Evolutionary conservation across 129 eudicot species (phyloP), one percentile per base, ranked within the genome.

Genomic region (Helianthus tuberosus): DNA sequence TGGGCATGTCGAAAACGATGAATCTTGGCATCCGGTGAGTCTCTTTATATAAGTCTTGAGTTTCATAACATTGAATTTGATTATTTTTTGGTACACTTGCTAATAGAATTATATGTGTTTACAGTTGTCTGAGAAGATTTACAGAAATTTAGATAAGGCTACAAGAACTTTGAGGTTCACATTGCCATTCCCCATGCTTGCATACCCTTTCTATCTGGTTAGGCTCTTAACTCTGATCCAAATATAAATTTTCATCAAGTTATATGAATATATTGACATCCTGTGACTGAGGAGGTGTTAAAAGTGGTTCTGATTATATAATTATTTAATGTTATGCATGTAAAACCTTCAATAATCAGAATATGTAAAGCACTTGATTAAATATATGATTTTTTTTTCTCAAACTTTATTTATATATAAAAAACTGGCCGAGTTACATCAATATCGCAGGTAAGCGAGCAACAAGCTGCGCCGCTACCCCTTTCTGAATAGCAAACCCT

Each of bases 21-120:
- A 95, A 85, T 95, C 99, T 5, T 95, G 99, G 99, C 99, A 95
- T 55, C 99, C 99, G 12, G 99, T 95, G 76, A 86, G 93, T 79
- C 27, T 57, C 10, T 74, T 23, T 44, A 4, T 49, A 44, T 47
- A 44, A 64, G 52, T 58, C 72, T 69, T 64, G 64, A 61, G 44
- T 23, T 57, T 53, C 36, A 12, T 51, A 11, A 10, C 11, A 4
- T 64, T 44, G 0, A 12, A 41, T 75, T 32, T 29, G 14, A 7
- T 59, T 10, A 35, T 43, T 72, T 50, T 1, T 8, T 1, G 13
- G 6, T 11, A 38, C 17, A 60, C 4, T 60, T 50, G 32, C 11
- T 69, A 23, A 77, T 23, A 53, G 53, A 44, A 49, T 68, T 36
- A 0, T 54, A 48, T 69, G 25, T 53, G 13, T 6, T 1, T 60